phyloP scores from a whole-genome alignment of 108 stramenopile genomes.

The Pseudonitzschia delicatissima region DNA sequence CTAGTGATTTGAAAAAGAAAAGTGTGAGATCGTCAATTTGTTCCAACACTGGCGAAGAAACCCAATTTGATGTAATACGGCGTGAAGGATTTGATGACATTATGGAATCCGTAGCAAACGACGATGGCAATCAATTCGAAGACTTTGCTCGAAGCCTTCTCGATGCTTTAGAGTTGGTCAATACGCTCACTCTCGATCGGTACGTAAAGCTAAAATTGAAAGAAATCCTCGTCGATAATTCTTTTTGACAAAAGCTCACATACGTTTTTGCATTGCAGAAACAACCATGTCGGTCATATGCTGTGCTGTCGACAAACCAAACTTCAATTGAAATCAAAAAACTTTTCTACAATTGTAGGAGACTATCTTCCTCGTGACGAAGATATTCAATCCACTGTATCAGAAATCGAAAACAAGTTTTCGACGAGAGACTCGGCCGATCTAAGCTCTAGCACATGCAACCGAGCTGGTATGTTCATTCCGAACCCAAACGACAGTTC shows the following conservation, averaged over 20 bases:
- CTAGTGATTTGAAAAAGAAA: slow-evolving; percentile 9
- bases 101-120: slow-evolving; percentile 34
- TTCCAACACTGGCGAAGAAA: slow-evolving; percentile 19
- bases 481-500: not conserved
- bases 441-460: not conserved
- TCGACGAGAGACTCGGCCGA: not conserved
- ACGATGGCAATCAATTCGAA: slow-evolving; percentile 21
- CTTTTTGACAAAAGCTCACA: too few relatives aligned
- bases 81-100: slow-evolving; percentile 46
- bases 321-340: slow-evolving; percentile 33
- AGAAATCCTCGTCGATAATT: not conserved
- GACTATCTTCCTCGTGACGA: slow-evolving; percentile 1
- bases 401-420: not conserved
- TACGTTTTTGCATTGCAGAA: slow-evolving; percentile 15
- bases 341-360: slow-evolving; percentile 11
- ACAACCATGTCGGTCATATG: slow-evolving; percentile 25
- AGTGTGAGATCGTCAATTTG: slow-evolving; percentile 4
- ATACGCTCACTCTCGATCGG: not conserved
- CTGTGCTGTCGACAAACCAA: slow-evolving; percentile 45
- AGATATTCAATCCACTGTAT: not conserved
- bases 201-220: too few relatives aligned
- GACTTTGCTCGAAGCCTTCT: slow-evolving; percentile 22
- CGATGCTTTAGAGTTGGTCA: slow-evolving; percentile 30
- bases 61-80: slow-evolving; percentile 44
- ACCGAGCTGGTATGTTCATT: not conserved